These are phyloP conservation scores for Mortierella hygrophila DNA, from an alignment of 192 early-diverging fungal species.

Conservation along the genomic window DNA sequence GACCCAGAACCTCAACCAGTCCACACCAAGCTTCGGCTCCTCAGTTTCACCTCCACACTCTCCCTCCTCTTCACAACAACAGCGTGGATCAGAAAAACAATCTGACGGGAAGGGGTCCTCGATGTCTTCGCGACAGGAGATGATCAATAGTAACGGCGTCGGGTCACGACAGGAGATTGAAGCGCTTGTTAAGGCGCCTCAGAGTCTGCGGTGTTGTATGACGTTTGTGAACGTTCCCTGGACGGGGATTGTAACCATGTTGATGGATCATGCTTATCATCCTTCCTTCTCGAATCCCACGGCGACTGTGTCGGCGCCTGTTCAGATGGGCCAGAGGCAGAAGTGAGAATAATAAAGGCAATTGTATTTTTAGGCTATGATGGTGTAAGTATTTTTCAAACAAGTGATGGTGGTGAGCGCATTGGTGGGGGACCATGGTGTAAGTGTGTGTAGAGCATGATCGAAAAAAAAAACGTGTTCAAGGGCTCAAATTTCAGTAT, in stretches of 20 bases:
- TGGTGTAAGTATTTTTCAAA: too few species aligned
- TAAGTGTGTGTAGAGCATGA: too few species aligned
- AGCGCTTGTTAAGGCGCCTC: slow-evolving; percentile 66
- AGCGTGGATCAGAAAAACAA: background rate
- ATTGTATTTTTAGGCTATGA: too few species aligned
- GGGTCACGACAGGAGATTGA: slow-evolving; percentile 47
- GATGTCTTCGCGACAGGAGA: slow-evolving; percentile 9
- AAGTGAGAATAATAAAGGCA: too few species aligned
- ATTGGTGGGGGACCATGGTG: too few species aligned
- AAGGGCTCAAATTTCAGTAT: too few species aligned
- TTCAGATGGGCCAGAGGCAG: too few species aligned
- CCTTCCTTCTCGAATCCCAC: background rate
- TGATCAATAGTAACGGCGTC: slow-evolving; percentile 56
- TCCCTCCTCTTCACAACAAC: background rate
- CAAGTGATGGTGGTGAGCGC: too few species aligned
- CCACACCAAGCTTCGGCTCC: slow-evolving; percentile 2
- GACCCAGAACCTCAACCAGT: slow-evolving; percentile 9
- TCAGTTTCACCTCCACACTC: background rate
- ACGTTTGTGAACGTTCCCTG: slow-evolving; percentile 96
- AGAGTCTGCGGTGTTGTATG: slow-evolving; percentile 86
- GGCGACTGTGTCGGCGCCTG: too few species aligned
- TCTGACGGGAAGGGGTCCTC: too few species aligned
- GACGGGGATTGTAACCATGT: slow-evolving; percentile 74
- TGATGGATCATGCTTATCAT: slow-evolving; percentile 48
- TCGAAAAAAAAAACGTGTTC: too few species aligned